phyloP scores from a whole-genome alignment of 2,329 filamentous ascomycete genomes.

The Lomentospora prolificans region DNA sequence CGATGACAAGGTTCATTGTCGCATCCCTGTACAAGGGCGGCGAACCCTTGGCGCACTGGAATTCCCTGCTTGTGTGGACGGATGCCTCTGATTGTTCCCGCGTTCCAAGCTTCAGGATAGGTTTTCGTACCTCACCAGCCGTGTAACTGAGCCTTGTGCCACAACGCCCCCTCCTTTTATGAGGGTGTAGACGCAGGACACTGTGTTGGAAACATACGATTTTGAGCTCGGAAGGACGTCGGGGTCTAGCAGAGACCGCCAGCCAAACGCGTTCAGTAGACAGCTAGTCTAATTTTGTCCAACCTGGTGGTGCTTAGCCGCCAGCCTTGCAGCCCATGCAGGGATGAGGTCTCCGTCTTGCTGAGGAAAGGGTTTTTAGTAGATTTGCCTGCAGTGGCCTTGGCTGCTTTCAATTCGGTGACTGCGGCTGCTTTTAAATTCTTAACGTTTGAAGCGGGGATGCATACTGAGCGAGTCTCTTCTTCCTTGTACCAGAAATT shows the following conservation, averaged over 20 bases:
- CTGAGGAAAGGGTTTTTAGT: too few relatives aligned
- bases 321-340: too few relatives aligned
- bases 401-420: neutral
- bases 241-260: too few relatives aligned
- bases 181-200: too few relatives aligned
- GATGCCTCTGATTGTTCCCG: slow-evolving; percentile 21
- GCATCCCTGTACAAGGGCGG: slow-evolving; percentile 21
- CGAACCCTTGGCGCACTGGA: slow-evolving; percentile 11
- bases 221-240: too few relatives aligned
- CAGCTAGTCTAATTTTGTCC: too few relatives aligned
- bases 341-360: too few relatives aligned
- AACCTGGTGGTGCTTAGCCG: too few relatives aligned
- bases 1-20: slow-evolving; percentile 21
- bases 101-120: slow-evolving; percentile 24
- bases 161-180: too few relatives aligned
- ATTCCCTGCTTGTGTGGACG: slow-evolving; percentile 15
- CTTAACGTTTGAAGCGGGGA: slow-evolving; percentile 23
- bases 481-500: neutral
- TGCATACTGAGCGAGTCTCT: slow-evolving; percentile 20
- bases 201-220: too few relatives aligned
- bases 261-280: too few relatives aligned
- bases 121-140: slow-evolving; percentile 21
- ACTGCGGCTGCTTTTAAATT: slow-evolving; percentile 21
- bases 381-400: neutral
- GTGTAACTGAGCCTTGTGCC: slow-evolving; percentile 20